A percentile compares a stretch with the other conserved stretches of the same genome.
Conservation (phyloP, 352 stramenopile genomes). For the Blastocystis hominis region DNA sequence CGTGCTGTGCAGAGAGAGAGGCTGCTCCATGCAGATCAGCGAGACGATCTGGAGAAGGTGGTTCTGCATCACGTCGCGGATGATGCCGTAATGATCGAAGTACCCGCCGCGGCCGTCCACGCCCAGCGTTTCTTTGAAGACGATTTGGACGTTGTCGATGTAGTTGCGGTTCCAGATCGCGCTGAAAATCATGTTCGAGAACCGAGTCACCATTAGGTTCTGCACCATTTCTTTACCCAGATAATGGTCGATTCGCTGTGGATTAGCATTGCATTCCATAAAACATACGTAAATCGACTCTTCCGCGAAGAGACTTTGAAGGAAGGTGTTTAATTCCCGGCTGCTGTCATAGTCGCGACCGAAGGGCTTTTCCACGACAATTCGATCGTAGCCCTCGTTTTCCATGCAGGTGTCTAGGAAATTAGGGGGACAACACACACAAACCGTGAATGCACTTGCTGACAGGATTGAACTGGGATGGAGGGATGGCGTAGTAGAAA, state of each 20-base stretch:
- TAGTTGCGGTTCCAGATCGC: constrained; percentile 88
- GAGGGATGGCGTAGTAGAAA: constrained; percentile 92
- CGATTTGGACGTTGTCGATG: constrained; percentile 88
- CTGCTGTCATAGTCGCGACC: constrained; percentile 84
- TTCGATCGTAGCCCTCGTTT: constrained; percentile 77
- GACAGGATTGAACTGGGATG: constrained; percentile 85
- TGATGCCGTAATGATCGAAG: constrained; percentile 94
- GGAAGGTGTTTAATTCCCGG: constrained; percentile 75
- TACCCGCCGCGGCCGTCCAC: constrained; percentile 86
- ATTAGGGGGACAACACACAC: background rate
- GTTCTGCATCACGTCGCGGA: constrained; percentile 97
- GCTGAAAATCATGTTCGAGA: constrained; percentile 91
- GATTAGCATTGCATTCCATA: constrained; percentile 59
- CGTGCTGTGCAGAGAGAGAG: constrained; percentile 69
- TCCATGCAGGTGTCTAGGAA: constrained; percentile 63
- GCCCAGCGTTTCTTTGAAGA: constrained; percentile 91
- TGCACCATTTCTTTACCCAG: constrained; percentile 92
- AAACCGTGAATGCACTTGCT: constrained; percentile 72
- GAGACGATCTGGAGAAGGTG: constrained; percentile 88
- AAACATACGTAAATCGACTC: constrained; percentile 61
- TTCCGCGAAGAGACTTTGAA: constrained; percentile 75
- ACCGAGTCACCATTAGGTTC: constrained; percentile 87
- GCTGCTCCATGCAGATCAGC: constrained; percentile 87
- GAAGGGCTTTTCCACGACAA: constrained; percentile 97
- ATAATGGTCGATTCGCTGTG: constrained; percentile 84